A percentile compares a stretch with the other conserved stretches of the same genome.
Conservation (phyloP, 163 green algal genomes). For the Coccomyxa subellipsoidea region DNA sequence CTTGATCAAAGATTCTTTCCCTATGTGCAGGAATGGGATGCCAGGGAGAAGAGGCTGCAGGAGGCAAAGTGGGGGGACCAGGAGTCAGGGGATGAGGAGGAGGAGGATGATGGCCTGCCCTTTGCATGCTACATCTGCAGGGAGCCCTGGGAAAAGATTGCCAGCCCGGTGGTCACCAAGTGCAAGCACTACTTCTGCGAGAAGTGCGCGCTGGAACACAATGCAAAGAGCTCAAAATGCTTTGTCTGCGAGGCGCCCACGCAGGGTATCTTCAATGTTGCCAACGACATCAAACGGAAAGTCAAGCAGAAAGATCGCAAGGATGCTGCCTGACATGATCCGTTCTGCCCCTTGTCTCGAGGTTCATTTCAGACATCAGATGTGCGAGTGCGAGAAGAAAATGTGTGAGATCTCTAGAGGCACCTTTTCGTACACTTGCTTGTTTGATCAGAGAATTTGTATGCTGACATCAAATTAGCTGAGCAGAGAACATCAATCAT, state of each 20-base stretch:
- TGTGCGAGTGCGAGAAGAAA: too few species aligned
- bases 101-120: slow-evolving; percentile 84
- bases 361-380: too few species aligned
- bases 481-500: too few species aligned
- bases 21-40: slow-evolving; percentile 53
- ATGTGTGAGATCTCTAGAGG: too few species aligned
- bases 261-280: slow-evolving; percentile 96
- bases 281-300: slow-evolving; percentile 68
- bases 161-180: slow-evolving; percentile 69
- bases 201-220: slow-evolving; percentile 88
- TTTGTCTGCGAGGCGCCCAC: slow-evolving; percentile 87
- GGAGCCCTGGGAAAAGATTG: slow-evolving; percentile 70
- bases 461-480: too few species aligned
- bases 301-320: slow-evolving; percentile 8
- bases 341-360: too few species aligned
- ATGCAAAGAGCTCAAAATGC: slow-evolving; percentile 78
- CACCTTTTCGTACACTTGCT: too few species aligned
- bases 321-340: neutral
- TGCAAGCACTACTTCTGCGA: slow-evolving; percentile 97
- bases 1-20: too few species aligned
- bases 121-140: slow-evolving; percentile 98
- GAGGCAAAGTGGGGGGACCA: slow-evolving; percentile 61
- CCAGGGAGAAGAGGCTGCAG: slow-evolving; percentile 69
- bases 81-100: slow-evolving; percentile 36
- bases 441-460: too few species aligned